Base-by-base conservation (phyloP, 2,329 filamentous ascomycete species). In the Alternaria sp. region DNA sequence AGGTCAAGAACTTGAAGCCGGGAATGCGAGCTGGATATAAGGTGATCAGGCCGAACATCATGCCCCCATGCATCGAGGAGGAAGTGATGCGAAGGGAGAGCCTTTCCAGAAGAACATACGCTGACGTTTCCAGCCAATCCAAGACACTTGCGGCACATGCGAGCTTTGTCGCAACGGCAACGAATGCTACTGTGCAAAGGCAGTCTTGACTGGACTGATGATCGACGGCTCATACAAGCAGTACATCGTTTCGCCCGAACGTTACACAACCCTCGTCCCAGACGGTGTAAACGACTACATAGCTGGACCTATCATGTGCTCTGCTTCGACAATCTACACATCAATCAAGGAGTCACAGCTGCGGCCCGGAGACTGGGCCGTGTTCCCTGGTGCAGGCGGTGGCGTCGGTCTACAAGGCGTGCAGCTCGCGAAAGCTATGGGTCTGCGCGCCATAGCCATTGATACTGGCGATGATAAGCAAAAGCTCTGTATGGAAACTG, bases 231-330 rank as follows among this genome's bases (percentile, higher is more conserved):
- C 85, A 1, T 89, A 88, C 72, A 85, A 88, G 75, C 85, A 89
- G 73, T 90, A 89, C 72, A 78, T 89, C 43, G 80, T 83, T 12
- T 84, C 83, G 1, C 87, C 87, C 1, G 87, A 86, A 14, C 81
- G 81, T 43, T 88, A 87, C 68, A 85, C 85, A 0, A 82, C 82
- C 0, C 80, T 82, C 20, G 88, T 89, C 60, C 87, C 87, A 0
- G 84, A 88, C 33, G 85, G 83, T 0, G 83, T 89, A 0, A 75
- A 79, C 0, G 86, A 88, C 63, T 83, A 85, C 64, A 75, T 87
- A n/a, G 87, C 87, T 6, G 87, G 84, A 0, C 87, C 87, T 0
- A 84, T 89, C 61, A 88, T 89, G 86, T 89, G 87, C 77, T 75
- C 87, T 3, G 88, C 85, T 0, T 84, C 83, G 7, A 89, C 88